Base-by-base conservation (phyloP, 2,329 filamentous ascomycete species). In the Ophiostoma triangulosporum region DNA sequence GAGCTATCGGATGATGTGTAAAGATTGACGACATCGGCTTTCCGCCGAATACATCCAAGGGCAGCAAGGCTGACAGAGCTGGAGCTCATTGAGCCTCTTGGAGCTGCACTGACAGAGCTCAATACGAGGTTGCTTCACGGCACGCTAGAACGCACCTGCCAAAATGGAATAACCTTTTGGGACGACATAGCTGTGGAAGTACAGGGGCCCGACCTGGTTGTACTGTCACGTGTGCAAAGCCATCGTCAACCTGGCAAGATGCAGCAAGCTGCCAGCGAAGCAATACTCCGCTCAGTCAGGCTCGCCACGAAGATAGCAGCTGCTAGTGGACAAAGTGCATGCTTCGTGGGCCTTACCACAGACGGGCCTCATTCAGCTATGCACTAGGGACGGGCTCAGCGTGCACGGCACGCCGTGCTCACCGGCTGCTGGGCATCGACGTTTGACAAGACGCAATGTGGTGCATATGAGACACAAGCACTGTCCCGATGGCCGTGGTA, bases 261-360 rank as follows among this genome's bases (percentile, higher is more conserved):
- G 20, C 31, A 26, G 14, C 31, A 27, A n/a, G 3, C n/a, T 38
- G 48, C n/a, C 52, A 50, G 52, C 31, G 31, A 50, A 48, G 52
- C 48, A 32, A 48, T 54, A 46, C 38, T 24, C 38, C 15, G 29
- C 24, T 17, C 35, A 38, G 6, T 20, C n/a, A n/a, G n/a, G n/a
- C n/a, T n/a, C n/a, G n/a, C n/a, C n/a, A n/a, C n/a, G n/a, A n/a
- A n/a, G n/a, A n/a, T n/a, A n/a, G n/a, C n/a, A n/a, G n/a, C n/a
- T n/a, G n/a, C n/a, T n/a, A n/a, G n/a, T n/a, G n/a, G n/a, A 20
- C 38, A 43, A 24, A 43, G 38, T 43, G 38, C 38, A 43, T n/a
- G n/a, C n/a, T n/a, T n/a, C n/a, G n/a, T n/a, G n/a, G n/a, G n/a
- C n/a, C n/a, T n/a, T n/a, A n/a, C n/a, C n/a, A n/a, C n/a, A n/a